Conservation (phyloP, 805 yeast genomes). For the Kodamaea lidongshanica region DNA sequence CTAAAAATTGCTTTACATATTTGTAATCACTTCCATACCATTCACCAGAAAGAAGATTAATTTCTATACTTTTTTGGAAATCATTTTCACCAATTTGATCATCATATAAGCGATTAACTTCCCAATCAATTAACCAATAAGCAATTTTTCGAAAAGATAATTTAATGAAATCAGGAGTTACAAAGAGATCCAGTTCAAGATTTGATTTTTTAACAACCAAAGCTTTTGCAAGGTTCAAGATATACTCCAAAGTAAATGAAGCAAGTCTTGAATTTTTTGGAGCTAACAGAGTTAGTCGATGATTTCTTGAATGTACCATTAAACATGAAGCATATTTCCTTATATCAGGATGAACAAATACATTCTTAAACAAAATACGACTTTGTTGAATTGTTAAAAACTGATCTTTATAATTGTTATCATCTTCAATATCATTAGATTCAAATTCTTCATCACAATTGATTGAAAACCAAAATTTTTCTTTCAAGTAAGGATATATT, state of each 20-base stretch:
- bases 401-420: not conserved
- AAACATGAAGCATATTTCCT: constrained; percentile 33
- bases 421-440: not conserved
- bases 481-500: constrained; percentile 11
- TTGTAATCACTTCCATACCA: constrained; percentile 41
- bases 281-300: constrained; percentile 34
- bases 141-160: constrained; percentile 34
- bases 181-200: constrained; percentile 17
- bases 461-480: constrained; percentile 12
- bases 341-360: constrained; percentile 31
- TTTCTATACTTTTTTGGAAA: constrained; percentile 17
- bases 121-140: constrained; percentile 43
- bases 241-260: constrained; percentile 25
- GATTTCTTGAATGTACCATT: constrained; percentile 31
- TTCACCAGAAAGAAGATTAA: constrained; percentile 34
- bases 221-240: constrained; percentile 23
- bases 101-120: constrained; percentile 17
- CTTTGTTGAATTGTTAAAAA: not conserved
- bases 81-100: constrained; percentile 4
- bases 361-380: constrained; percentile 10
- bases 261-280: constrained; percentile 31
- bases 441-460: constrained; percentile 10
- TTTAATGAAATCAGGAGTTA: constrained; percentile 35
- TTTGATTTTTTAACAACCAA: constrained; percentile 15
- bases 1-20: constrained; percentile 24